phyloP scores from a whole-genome alignment of 2,329 filamentous ascomycete species.

The Aureobasidium subglaciale region DNA sequence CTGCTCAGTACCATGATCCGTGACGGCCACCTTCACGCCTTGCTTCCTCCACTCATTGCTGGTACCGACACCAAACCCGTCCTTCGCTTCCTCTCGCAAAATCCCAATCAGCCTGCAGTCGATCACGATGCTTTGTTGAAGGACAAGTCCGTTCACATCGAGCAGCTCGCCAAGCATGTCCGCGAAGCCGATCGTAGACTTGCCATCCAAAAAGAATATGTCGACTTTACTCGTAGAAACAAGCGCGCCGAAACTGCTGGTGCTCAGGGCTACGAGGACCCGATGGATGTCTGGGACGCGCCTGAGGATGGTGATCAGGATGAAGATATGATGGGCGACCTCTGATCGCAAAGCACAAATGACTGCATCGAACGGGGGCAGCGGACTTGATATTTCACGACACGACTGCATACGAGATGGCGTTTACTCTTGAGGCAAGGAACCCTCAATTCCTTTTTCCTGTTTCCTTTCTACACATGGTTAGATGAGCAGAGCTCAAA shows the following conservation, averaged over 20 bases:
- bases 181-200: conserved; percentile 49
- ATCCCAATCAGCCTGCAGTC: conserved; percentile 2
- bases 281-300: conserved; percentile 28
- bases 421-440: conserved; percentile 1
- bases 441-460: background rate
- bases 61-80: conserved; percentile 32
- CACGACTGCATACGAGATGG: conserved; percentile 8
- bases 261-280: conserved; percentile 29
- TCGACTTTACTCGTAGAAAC: conserved; percentile 46
- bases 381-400: background rate
- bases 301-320: conserved; percentile 18
- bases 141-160: conserved; percentile 44
- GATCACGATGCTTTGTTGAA: conserved; percentile 36
- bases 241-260: conserved; percentile 27
- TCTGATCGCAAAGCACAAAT: background rate
- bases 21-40: conserved; percentile 44
- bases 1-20: conserved; percentile 49
- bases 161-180: conserved; percentile 44
- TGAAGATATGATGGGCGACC: conserved; percentile 27
- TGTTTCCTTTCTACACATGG: background rate
- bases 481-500: background rate
- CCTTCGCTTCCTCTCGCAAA: conserved; percentile 45
- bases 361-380: background rate
- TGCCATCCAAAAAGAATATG: conserved; percentile 52
- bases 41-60: conserved; percentile 37